Evolutionary conservation across 495 filamentous ascomycete species (phyloP), one percentile per base, ranked within the genome.

Genomic region (Bacidia gigantensis): DNA sequence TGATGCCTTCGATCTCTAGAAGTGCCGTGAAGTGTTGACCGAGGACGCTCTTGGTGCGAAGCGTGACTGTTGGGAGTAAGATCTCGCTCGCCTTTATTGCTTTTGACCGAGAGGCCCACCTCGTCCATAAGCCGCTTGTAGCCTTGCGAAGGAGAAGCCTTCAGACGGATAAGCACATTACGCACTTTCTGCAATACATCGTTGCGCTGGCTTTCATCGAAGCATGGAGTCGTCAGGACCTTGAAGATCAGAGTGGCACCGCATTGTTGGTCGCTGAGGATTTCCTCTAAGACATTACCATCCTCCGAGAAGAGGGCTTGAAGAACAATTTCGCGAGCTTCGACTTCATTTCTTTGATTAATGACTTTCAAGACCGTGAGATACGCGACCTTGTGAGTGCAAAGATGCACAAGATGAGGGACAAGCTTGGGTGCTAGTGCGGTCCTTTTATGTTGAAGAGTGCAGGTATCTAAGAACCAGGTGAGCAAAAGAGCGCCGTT

Each of bases 81-180:
- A 43, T 69, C 67, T 7, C 72, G 70, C 24, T 68, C 65, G 17
- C 49, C 52, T 12, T 65, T 65, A 45, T 64, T 72, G 18, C 71
- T 69, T 38, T 81, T 74, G 41, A 41, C 55, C 38, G 80, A 82
- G 51, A 93, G 69, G 46, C 86, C 89, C 62, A 95, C 92, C 67
- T 96, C 89, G 60, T 95, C 89, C 92, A 98, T 98, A 45, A 98
- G 67, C 40, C 92, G 86, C 73, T 97, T 97, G 68, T 98, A 98
- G 38, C 92, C 92, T 67, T 98, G 93, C 46, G 84, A 83, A 44
- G 92, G 87, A 53, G 90, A 84, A 3, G 86, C 89, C 68, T 98
- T 98, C 57, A 97, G 77, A 56, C 84, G 84, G 41, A 87, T 73
- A 40, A 98, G 75, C 49, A 96, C 89, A 64, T 82, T 85, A 55